These are phyloP conservation scores for Stagonosporopsis chrysanthemi DNA, from an alignment of 2,329 filamentous ascomycete genomes.

Conservation along the genomic window DNA sequence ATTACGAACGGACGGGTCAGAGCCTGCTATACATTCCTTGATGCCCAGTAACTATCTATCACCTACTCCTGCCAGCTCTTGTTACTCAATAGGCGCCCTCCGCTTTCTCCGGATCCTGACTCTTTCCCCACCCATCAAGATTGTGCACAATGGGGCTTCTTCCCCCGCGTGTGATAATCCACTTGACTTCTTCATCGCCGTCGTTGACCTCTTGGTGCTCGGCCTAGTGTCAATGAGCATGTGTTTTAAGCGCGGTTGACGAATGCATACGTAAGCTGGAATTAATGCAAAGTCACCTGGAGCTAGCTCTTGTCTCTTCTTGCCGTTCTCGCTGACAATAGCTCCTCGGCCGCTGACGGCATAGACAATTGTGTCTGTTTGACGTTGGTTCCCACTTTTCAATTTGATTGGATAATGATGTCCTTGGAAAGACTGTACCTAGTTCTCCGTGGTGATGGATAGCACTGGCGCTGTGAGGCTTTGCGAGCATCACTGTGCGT, in stretches of 20 bases:
- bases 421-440: constrained; percentile 52
- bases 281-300: constrained; percentile 75
- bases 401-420: neutral
- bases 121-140: constrained; percentile 66
- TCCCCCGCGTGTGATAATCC: constrained; percentile 71
- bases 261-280: constrained; percentile 61
- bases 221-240: constrained; percentile 41
- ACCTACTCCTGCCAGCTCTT: neutral
- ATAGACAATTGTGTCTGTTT: constrained; percentile 71
- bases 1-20: neutral
- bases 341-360: constrained; percentile 67
- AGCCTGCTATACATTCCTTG: constrained; percentile 1
- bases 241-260: neutral
- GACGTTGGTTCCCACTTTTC: constrained; percentile 6
- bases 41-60: neutral
- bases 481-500: constrained; percentile 65
- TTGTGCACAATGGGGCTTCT: constrained; percentile 68
- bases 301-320: constrained; percentile 63
- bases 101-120: constrained; percentile 19
- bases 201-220: constrained; percentile 77
- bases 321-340: constrained; percentile 65
- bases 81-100: constrained; percentile 5
- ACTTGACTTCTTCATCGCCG: constrained; percentile 67
- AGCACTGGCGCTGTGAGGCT: constrained; percentile 66
- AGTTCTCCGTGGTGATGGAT: constrained; percentile 76